Conservation (phyloP, 169 alveolate species). For the Plasmodium gallinaceum region DNA sequence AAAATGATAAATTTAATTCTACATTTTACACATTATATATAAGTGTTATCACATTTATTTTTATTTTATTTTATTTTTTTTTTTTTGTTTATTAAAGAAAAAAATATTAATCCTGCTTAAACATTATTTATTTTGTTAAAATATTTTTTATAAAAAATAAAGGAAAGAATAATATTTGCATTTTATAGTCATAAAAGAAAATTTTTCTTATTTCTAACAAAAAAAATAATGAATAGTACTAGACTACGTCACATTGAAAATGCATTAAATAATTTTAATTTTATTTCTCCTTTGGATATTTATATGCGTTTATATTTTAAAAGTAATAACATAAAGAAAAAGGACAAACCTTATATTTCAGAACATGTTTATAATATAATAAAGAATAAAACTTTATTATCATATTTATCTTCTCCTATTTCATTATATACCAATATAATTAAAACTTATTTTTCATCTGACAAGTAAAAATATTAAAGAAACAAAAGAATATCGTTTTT, state of each 20-base stretch:
- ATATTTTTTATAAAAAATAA: constrained; percentile 1
- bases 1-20: too few relatives aligned
- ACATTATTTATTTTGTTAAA: too few relatives aligned
- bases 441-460: constrained; percentile 73
- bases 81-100: background rate
- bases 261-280: constrained; percentile 72
- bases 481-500: background rate
- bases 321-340: constrained; percentile 66
- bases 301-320: constrained; percentile 77
- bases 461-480: constrained; percentile 20
- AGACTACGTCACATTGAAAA: constrained; percentile 77
- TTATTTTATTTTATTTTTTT: too few relatives aligned
- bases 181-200: too few relatives aligned
- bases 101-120: background rate
- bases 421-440: constrained; percentile 58
- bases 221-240: constrained; percentile 68
- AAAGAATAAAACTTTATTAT: constrained; percentile 55
- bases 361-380: constrained; percentile 75
- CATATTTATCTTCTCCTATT: constrained; percentile 58
- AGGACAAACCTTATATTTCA: constrained; percentile 71
- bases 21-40: too few relatives aligned
- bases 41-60: too few relatives aligned
- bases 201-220: background rate
- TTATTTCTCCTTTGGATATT: constrained; percentile 73
- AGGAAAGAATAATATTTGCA: background rate